Percentiles rank a stretch among this genome's conserved stretches.
Conservation (phyloP, 2,329 filamentous ascomycete species). For the Purpureocillium lavendulum region DNA sequence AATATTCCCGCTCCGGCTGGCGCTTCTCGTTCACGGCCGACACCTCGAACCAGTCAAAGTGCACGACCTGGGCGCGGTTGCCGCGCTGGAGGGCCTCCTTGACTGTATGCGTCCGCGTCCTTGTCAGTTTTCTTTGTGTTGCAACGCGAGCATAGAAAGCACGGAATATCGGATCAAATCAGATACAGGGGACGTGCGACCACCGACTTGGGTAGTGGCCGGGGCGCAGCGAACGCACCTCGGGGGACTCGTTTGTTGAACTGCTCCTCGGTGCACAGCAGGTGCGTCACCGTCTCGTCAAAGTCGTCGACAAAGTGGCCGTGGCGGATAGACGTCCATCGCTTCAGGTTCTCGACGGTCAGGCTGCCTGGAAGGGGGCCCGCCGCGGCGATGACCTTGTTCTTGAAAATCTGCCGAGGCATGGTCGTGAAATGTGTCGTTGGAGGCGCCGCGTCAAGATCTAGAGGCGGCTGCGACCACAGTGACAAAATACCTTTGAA, state of each 20-base stretch:
- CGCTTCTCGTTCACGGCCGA: conserved; percentile 25
- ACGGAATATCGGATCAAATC: too few relatives aligned
- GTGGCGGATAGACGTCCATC: conserved; percentile 57
- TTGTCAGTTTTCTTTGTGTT: neutral
- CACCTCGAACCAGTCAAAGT: conserved; percentile 45
- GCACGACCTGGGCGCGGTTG: conserved; percentile 31
- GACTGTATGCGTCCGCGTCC: conserved; percentile 24
- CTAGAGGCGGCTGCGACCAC: too few relatives aligned
- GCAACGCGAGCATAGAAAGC: too few relatives aligned
- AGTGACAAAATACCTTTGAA: too few relatives aligned
- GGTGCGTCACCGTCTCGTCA: conserved; percentile 55
- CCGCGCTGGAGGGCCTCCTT: conserved; percentile 26
- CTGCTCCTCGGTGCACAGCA: conserved; percentile 57
- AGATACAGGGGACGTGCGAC: too few relatives aligned
- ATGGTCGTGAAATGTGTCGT: too few relatives aligned
- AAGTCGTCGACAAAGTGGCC: conserved; percentile 48
- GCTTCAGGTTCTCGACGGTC: conserved; percentile 46
- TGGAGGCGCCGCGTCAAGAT: too few relatives aligned
- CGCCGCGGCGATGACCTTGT: conserved; percentile 45
- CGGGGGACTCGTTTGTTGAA: conserved; percentile 39
- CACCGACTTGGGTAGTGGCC: too few relatives aligned
- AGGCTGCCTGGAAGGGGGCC: conserved; percentile 46
- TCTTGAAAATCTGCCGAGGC: conserved; percentile 38
- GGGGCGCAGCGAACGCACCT: conserved; percentile 20
- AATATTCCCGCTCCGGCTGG: conserved; percentile 28